Base-by-base conservation (phyloP, 805 yeast species). In the Candida oleophila region DNA sequence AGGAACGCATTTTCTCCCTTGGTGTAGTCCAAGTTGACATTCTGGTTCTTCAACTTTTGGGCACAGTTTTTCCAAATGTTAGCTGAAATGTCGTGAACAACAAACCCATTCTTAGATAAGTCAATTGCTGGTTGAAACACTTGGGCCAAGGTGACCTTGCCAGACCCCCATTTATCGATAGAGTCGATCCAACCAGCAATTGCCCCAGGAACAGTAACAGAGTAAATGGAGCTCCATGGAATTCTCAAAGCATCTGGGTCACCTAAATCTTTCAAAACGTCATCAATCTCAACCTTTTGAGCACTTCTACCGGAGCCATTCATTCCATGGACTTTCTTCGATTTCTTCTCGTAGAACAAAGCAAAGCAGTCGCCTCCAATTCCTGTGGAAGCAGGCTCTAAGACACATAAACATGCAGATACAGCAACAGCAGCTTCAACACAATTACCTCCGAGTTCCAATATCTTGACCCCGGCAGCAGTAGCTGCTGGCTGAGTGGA, bases 281-380 rank as follows among this genome's bases (percentile, higher is more conserved):
- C 64, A 14, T 82, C 83, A 11, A 83, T 61, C 2, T 73, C 61
- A 8, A 81, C 52, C 16, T 65, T 64, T 12, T 71, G 59, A 3
- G 91, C 86, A 2, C 89, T 71, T 46, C 87, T 74, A 7, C 96
- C 95, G 40, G 87, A 78, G 3, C 92, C 96, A 61, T 87, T 87
- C 54, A 87, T 54, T 0, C 91, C 95, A 42, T 69, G 65, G 0
- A 85, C 86, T 46, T 71, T 68, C 46, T 78, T 73, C 3, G 76
- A 69, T 20, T 64, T 54, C 22, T 72, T 72, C 38, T 78, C 73
- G 61, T 82, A 83, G 57, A 72, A 82, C 32, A 87, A 64, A 2
- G 82, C 77, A 67, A 85, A 88, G 42, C 85, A 81, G 56, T 82
- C 87, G 33, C 87, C 87, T 4, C 85, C 87, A 43, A 81, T 69